Conservation (phyloP, 441 rosid genomes). For the Iberis amara region DNA sequence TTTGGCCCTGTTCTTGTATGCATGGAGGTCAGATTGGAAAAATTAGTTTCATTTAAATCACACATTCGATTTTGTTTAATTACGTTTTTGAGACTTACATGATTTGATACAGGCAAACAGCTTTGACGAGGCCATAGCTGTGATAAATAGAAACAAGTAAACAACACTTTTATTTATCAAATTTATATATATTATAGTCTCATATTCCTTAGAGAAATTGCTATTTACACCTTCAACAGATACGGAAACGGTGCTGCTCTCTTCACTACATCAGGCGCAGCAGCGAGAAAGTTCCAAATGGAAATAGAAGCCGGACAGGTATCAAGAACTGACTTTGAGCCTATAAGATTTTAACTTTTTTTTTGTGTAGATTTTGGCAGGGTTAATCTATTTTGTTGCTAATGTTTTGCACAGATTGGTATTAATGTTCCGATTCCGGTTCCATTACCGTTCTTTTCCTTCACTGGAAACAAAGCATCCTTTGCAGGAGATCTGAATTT, state of each 20-base stretch:
- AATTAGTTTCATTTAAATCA: background rate
- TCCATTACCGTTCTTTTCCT: conserved; percentile 87
- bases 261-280: conserved; percentile 76
- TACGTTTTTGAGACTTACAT: background rate
- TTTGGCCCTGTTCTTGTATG: conserved; percentile 94
- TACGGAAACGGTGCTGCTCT: conserved; percentile 88
- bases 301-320: conserved; percentile 93
- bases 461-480: conserved; percentile 82
- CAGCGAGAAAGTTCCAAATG: conserved; percentile 84
- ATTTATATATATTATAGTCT: conserved; percentile 1
- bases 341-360: too few relatives aligned
- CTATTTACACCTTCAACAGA: conserved; percentile 33
- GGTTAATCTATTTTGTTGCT: conserved; percentile 7
- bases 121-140: conserved; percentile 74
- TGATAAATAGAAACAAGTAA: conserved; percentile 78
- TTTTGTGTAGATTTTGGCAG: background rate
- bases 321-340: background rate
- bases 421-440: conserved; percentile 92
- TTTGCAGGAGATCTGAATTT: conserved; percentile 88
- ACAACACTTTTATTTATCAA: background rate
- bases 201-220: background rate
- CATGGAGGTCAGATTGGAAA: conserved; percentile 53
- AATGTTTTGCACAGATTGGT: conserved; percentile 49
- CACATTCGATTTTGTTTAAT: background rate
- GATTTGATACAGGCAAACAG: conserved; percentile 48